phyloP scores from a whole-genome alignment of 768 basidiomycete genomes.

The Scleroderma citrinum region DNA sequence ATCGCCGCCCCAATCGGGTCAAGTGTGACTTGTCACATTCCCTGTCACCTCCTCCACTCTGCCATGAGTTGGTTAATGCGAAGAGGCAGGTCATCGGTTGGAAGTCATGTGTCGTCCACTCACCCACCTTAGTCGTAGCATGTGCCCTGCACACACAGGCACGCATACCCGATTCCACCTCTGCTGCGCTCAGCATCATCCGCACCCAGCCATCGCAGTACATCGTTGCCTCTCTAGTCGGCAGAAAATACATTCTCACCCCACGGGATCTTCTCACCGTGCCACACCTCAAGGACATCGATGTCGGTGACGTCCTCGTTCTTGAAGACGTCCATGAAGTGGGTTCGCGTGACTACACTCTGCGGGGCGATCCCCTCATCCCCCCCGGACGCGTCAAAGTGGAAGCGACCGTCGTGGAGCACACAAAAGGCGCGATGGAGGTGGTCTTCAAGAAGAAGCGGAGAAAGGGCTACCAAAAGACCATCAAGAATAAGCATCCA shows the following conservation, averaged over 20 bases:
- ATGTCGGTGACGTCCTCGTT: constrained; percentile 77
- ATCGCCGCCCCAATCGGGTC: constrained; percentile 25
- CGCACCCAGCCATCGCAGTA: constrained; percentile 91
- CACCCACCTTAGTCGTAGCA: too few relatives aligned
- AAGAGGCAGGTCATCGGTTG: too few relatives aligned
- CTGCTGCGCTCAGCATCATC: constrained; percentile 71
- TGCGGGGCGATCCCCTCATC: constrained; percentile 73
- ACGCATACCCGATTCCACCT: constrained; percentile 33
- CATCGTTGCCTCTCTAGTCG: constrained; percentile 81
- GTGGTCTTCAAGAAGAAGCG: constrained; percentile 93
- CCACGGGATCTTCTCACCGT: constrained; percentile 91
- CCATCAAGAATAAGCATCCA: constrained; percentile 88
- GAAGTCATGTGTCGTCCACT: too few relatives aligned
- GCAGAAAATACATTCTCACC: constrained; percentile 83
- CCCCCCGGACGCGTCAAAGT: constrained; percentile 63
- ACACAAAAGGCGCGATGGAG: constrained; percentile 93
- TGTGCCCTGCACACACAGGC: constrained; percentile 31
- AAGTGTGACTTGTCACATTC: too few relatives aligned
- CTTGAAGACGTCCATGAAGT: constrained; percentile 90
- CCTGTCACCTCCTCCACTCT: too few relatives aligned
- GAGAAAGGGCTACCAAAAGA: constrained; percentile 96
- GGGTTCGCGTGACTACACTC: constrained; percentile 91
- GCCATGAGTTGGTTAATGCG: constrained; percentile 4
- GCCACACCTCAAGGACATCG: constrained; percentile 79
- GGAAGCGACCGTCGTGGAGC: constrained; percentile 91